phyloP scores from a whole-genome alignment of 352 stramenopile genomes.

The Globisporangium solare region DNA sequence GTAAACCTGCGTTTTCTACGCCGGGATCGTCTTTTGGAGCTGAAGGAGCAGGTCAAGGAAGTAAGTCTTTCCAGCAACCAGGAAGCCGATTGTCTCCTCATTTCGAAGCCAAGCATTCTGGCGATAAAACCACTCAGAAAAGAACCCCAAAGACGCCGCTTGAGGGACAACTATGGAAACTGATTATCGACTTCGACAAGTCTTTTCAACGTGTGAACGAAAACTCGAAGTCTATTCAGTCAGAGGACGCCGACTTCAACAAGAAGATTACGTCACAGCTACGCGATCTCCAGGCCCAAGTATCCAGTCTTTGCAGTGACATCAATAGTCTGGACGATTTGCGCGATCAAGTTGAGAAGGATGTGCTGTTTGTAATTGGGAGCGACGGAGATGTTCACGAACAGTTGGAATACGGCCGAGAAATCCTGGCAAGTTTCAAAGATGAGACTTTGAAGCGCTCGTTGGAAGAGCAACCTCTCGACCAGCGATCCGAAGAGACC shows the following conservation, averaged over 20 bases:
- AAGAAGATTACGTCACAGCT: constrained; percentile 23
- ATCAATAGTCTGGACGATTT: constrained; percentile 54
- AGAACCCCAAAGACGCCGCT: constrained; percentile 33
- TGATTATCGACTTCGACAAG: constrained; percentile 68
- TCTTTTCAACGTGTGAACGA: constrained; percentile 47
- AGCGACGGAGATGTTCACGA: constrained; percentile 75
- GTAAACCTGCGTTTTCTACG: background rate
- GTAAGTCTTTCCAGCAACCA: background rate
- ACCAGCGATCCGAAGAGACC: constrained; percentile 59
- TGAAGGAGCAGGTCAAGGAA: background rate
- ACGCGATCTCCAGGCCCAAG: constrained; percentile 28
- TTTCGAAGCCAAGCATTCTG: background rate
- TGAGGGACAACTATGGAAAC: constrained; percentile 64
- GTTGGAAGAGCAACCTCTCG: constrained; percentile 64
- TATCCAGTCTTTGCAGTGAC: constrained; percentile 37
- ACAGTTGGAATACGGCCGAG: constrained; percentile 61
- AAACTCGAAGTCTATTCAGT: constrained; percentile 29
- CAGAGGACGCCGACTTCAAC: constrained; percentile 26
- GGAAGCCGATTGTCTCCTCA: constrained; percentile 1
- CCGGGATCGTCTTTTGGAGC: background rate
- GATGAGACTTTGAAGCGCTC: constrained; percentile 55
- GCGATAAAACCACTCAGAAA: constrained; percentile 11
- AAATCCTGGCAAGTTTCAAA: constrained; percentile 67
- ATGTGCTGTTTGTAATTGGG: constrained; percentile 73
- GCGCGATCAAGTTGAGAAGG: constrained; percentile 60